A percentile compares a stretch with the other conserved stretches of the same genome.
Conservation (phyloP, 2,329 filamentous ascomycete genomes). For the Nothomitra cinnamomea region DNA sequence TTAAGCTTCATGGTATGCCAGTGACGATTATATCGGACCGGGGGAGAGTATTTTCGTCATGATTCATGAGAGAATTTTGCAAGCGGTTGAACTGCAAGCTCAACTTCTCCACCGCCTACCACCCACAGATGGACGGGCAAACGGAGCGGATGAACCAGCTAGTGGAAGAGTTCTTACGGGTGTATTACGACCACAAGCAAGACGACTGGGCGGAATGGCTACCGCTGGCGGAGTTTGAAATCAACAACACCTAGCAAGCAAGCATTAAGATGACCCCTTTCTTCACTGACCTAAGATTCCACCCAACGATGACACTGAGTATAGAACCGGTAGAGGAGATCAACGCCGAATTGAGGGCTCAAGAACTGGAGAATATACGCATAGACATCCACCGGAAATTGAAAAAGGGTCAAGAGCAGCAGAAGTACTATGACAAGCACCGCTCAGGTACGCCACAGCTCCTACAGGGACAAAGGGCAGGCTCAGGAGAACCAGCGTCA, state of each 20-base stretch:
- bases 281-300: constrained; percentile 9
- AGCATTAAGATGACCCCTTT: constrained; percentile 12
- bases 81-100: not conserved
- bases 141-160: constrained; percentile 10
- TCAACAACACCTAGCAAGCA: constrained; percentile 11
- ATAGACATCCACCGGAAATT: not conserved
- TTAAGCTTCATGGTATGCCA: not conserved
- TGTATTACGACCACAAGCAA: constrained; percentile 12
- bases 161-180: constrained; percentile 13
- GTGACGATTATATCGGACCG: not conserved
- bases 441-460: not conserved
- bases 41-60: not conserved
- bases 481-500: not conserved
- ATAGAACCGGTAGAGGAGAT: too few relatives aligned
- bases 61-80: not conserved
- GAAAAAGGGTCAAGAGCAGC: not conserved
- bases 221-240: constrained; percentile 12
- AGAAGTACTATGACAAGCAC: not conserved
- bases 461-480: not conserved
- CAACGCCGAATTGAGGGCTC: not conserved
- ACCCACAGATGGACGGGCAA: constrained; percentile 13
- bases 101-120: constrained; percentile 12
- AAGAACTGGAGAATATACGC: not conserved
- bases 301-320: constrained; percentile 3
- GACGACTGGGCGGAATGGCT: constrained; percentile 13